phyloP scores from a whole-genome alignment of 2,329 filamentous ascomycete genomes.

The Plenodomus biglobosus region DNA sequence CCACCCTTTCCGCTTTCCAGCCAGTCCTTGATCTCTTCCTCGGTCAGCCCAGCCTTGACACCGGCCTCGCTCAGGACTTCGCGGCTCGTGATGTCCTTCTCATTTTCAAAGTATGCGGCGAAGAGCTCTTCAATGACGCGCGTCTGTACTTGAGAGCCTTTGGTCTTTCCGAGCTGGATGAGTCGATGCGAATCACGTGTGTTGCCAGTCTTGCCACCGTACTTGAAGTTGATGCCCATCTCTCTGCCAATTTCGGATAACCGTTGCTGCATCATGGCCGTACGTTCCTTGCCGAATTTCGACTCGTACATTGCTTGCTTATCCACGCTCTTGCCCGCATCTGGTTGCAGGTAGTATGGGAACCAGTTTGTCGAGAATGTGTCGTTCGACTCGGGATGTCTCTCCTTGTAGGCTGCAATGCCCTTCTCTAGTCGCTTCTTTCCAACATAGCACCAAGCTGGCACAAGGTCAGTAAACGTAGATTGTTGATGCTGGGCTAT shows the following conservation, averaged over 20 bases:
- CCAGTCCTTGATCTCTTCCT: conserved; percentile 49
- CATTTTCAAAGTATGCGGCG: conserved; percentile 50
- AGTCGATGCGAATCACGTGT: conserved; percentile 76
- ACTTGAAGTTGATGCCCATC: conserved; percentile 73
- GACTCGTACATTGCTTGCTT: conserved; percentile 61
- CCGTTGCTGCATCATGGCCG: conserved; percentile 58
- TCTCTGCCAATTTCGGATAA: conserved; percentile 60
- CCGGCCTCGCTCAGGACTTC: conserved; percentile 46
- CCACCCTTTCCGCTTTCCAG: conserved; percentile 49
- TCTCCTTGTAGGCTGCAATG: conserved; percentile 66
- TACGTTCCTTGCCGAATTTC: conserved; percentile 66
- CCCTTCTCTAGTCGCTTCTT: conserved; percentile 73
- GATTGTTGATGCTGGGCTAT: background rate
- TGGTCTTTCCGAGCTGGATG: conserved; percentile 67
- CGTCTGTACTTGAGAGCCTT: conserved; percentile 52
- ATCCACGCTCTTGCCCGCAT: conserved; percentile 56
- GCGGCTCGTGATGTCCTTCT: conserved; percentile 50
- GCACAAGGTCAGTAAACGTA: conserved; percentile 4
- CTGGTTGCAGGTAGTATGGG: conserved; percentile 78
- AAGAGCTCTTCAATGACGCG: conserved; percentile 47
- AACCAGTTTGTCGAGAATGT: conserved; percentile 74
- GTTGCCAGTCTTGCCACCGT: conserved; percentile 70
- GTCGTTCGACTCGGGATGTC: conserved; percentile 62
- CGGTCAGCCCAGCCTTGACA: conserved; percentile 49
- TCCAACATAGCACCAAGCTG: conserved; percentile 68